Percentiles rank a stretch among this genome's conserved stretches.
phyloP scores from a whole-genome alignment of 345 rosid genomes.

The Eucalyptus globulus region DNA sequence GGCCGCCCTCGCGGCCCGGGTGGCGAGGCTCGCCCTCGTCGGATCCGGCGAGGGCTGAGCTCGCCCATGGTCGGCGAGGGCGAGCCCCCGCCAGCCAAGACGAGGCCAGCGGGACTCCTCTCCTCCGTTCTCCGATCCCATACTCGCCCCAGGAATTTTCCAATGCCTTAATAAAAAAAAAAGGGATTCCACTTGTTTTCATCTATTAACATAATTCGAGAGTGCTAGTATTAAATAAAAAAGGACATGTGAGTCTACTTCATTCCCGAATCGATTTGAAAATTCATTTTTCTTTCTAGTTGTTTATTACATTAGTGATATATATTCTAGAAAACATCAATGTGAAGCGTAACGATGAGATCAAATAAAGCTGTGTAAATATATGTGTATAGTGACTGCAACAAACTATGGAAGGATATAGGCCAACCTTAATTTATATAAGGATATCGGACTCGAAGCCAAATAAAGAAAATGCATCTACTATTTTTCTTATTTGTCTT shows the following conservation, averaged over 20 bases:
- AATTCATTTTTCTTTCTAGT: not conserved
- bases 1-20: no score
- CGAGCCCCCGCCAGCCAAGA: no score
- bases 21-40: no score
- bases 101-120: no score
- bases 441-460: not conserved
- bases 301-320: not conserved
- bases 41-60: no score
- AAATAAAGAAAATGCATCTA: not conserved
- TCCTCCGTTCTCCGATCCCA: no score
- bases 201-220: not conserved
- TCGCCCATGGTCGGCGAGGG: no score
- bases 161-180: no score
- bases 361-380: not conserved
- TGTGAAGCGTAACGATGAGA: not conserved
- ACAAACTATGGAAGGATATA: not conserved
- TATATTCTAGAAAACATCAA: not conserved
- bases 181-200: not conserved
- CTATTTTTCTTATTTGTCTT: not conserved
- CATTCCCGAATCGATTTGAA: not conserved
- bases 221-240: not conserved
- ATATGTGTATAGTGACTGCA: not conserved
- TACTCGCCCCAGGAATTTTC: no score
- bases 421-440: not conserved
- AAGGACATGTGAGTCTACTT: not conserved